Evolutionary conservation across 805 yeast genomes (phyloP).

Genomic region (Saturnispora besseyi): DNA sequence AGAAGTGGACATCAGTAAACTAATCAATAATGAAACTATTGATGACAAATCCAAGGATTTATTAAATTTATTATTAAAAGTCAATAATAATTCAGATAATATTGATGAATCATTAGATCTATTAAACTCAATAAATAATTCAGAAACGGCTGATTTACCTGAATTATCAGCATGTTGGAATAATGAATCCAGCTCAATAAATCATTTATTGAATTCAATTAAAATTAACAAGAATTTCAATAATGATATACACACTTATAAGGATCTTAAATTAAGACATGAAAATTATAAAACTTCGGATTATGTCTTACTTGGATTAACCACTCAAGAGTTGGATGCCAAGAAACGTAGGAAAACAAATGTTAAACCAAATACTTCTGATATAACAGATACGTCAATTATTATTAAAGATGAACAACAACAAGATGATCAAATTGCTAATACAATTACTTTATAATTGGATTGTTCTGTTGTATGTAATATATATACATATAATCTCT

Average conservation of each 20-base stretch:
- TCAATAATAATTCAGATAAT: not conserved
- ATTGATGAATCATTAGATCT: not conserved
- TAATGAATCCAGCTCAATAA: not conserved
- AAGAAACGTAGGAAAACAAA: conserved; percentile 1
- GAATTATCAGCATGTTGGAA: not conserved
- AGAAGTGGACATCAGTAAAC: not conserved
- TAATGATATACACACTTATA: conserved; percentile 1
- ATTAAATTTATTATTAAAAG: not conserved
- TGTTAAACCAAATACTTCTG: not conserved
- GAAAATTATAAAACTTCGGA: conserved; percentile 3
- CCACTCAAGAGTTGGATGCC: conserved; percentile 5
- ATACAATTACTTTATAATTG: not conserved
- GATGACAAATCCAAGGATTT: not conserved
- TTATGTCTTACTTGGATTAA: conserved; percentile 1
- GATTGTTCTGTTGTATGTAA: not conserved
- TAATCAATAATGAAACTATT: not conserved
- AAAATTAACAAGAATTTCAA: conserved; percentile 5
- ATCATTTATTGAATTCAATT: not conserved
- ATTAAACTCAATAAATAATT: not conserved
- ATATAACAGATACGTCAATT: not conserved
- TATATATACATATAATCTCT: not conserved
- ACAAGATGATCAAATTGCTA: not conserved
- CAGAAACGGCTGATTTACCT: not conserved
- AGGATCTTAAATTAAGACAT: conserved; percentile 3
- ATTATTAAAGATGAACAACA: not conserved